Percentiles rank a stretch among this genome's conserved stretches.
These are phyloP conservation scores for Penicillium sclerotiorum DNA, from an alignment of 2,329 filamentous ascomycete species.

Conservation along the genomic window DNA sequence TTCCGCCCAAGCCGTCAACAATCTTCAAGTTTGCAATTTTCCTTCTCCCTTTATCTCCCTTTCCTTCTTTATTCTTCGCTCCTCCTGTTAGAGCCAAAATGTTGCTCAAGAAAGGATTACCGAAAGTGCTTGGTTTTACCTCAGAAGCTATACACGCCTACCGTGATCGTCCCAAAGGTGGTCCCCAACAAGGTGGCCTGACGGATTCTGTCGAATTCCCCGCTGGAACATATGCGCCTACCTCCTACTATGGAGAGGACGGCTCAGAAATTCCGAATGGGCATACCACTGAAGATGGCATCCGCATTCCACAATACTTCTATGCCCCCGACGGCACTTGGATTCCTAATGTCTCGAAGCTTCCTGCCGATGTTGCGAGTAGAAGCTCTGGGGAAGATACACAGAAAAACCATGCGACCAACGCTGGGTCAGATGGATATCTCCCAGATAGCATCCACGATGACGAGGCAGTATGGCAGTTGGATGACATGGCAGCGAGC, in stretches of 20 bases:
- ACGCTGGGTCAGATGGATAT: neutral
- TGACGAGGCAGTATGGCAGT: slow-evolving; percentile 15
- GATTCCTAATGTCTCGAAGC: neutral
- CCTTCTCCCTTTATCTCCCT: neutral
- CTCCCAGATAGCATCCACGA: neutral
- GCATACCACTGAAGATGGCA: neutral
- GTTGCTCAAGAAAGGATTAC: slow-evolving; percentile 3
- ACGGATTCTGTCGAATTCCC: neutral
- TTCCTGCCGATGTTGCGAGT: neutral
- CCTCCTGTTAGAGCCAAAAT: neutral
- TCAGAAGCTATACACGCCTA: slow-evolving; percentile 12
- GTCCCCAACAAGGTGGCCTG: neutral
- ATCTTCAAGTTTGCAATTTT: neutral
- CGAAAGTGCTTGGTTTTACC: slow-evolving; percentile 6
- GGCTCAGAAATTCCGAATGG: neutral
- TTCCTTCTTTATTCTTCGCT: neutral
- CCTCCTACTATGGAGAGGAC: neutral
- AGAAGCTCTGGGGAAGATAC: neutral
- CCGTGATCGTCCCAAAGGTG: neutral
- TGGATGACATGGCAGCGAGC: slow-evolving; percentile 13
- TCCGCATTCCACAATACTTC: neutral
- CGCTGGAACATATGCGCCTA: neutral
- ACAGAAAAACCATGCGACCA: neutral
- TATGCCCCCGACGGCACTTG: neutral
- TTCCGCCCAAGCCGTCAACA: too few species aligned